Conservation (phyloP, 2,329 filamentous ascomycete species). For the Penicillium sp. region DNA sequence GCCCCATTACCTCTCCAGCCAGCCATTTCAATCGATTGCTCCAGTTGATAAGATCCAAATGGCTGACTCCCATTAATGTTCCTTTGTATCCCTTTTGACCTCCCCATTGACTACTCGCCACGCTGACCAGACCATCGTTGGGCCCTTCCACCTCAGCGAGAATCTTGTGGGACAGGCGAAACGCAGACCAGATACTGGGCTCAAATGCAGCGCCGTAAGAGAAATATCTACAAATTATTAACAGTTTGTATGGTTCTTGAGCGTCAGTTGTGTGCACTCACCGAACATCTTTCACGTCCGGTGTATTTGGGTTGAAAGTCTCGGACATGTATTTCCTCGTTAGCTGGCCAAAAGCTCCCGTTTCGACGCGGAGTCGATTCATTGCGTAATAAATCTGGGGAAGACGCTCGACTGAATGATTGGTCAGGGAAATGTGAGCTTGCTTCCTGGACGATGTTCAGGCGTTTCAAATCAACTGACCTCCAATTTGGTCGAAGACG, state of each 20-base stretch:
- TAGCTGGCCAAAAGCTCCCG: slow-evolving; percentile 62
- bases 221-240: slow-evolving; percentile 49
- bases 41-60: slow-evolving; percentile 67
- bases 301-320: slow-evolving; percentile 60
- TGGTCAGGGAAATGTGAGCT: not conserved
- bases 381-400: slow-evolving; percentile 58
- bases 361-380: slow-evolving; percentile 56
- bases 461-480: slow-evolving; percentile 33
- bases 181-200: slow-evolving; percentile 57
- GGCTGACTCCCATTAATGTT: slow-evolving; percentile 62
- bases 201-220: slow-evolving; percentile 62
- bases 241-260: not conserved
- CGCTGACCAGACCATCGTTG: slow-evolving; percentile 64
- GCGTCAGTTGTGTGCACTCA: slow-evolving; percentile 23
- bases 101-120: slow-evolving; percentile 61
- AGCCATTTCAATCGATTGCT: slow-evolving; percentile 62
- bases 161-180: slow-evolving; percentile 57
- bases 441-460: not conserved
- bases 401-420: slow-evolving; percentile 51
- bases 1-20: slow-evolving; percentile 56
- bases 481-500: slow-evolving; percentile 58
- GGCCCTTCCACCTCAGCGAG: slow-evolving; percentile 55
- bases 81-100: slow-evolving; percentile 56
- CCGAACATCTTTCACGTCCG: slow-evolving; percentile 54
- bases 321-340: slow-evolving; percentile 59